These are phyloP conservation scores for Collybiopsis confluens DNA, from an alignment of 768 basidiomycete species.

Conservation along the genomic window DNA sequence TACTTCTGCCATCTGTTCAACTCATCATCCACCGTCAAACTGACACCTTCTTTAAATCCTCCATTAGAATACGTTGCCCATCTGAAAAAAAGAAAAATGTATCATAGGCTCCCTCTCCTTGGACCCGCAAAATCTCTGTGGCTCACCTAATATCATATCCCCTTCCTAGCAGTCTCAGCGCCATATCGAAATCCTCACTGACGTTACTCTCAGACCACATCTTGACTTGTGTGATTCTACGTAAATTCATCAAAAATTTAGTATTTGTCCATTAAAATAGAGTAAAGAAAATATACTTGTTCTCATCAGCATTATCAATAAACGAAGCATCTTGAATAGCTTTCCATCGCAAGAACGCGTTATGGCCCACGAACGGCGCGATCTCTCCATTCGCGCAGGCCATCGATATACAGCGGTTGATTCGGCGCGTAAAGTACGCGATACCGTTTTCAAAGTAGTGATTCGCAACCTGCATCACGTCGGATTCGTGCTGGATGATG, in stretches of 20 bases:
- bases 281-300: conserved; percentile 10
- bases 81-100: too few species aligned
- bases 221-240: conserved; percentile 34
- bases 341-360: conserved; percentile 84
- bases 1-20: conserved; percentile 88
- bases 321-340: conserved; percentile 84
- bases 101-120: too few species aligned
- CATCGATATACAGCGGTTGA: conserved; percentile 72
- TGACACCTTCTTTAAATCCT: conserved; percentile 89
- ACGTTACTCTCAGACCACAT: conserved; percentile 61
- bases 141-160: conserved; percentile 73
- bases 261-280: too few species aligned
- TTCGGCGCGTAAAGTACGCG: conserved; percentile 76
- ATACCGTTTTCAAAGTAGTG: conserved; percentile 92
- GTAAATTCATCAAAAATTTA: too few species aligned
- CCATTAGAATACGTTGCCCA: conserved; percentile 87
- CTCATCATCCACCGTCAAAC: conserved; percentile 84
- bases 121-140: conserved; percentile 45
- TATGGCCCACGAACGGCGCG: conserved; percentile 81
- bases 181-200: conserved; percentile 61
- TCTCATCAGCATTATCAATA: conserved; percentile 58
- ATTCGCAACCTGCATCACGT: conserved; percentile 80
- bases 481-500: conserved; percentile 84
- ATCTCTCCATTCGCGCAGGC: conserved; percentile 80
- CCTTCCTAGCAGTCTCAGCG: conserved; percentile 52